Evolutionary conservation across 2,329 filamentous ascomycete species (phyloP).

Genomic region (Verticillium nubilum): DNA sequence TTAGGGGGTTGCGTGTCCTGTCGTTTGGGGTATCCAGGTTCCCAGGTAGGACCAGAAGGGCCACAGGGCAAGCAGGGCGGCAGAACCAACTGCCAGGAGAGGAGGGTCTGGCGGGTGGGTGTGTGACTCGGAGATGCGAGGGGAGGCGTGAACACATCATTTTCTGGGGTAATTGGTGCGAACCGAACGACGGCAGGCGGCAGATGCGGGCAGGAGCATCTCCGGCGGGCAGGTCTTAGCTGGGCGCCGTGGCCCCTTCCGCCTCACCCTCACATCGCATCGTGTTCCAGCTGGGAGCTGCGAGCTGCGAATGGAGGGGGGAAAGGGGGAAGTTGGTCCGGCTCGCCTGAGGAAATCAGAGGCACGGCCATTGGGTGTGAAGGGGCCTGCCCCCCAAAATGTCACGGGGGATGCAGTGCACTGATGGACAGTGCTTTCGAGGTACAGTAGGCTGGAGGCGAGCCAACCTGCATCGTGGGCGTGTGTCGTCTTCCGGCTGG

Average conservation of each 20-base stretch:
- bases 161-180: conserved; percentile 2
- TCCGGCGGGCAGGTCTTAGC: not conserved
- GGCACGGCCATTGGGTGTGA: not conserved
- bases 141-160: not conserved
- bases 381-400: no score
- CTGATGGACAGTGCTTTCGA: not conserved
- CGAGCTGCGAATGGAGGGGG: no score
- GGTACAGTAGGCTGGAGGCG: not conserved
- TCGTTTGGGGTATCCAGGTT: not conserved
- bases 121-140: not conserved
- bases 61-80: not conserved
- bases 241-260: not conserved
- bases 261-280: not conserved
- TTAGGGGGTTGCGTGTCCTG: not conserved
- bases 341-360: not conserved
- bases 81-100: no score
- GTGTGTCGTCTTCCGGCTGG: not conserved
- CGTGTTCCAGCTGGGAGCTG: not conserved
- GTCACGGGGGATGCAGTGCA: not conserved
- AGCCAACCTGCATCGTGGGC: not conserved
- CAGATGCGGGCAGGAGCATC: not conserved
- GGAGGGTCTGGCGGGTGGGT: not conserved
- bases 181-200: not conserved
- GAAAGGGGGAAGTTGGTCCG: not conserved
- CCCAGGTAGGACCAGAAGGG: not conserved